Evolutionary conservation across 768 basidiomycete genomes (phyloP).

Genomic region (Mycena chlorophos): DNA sequence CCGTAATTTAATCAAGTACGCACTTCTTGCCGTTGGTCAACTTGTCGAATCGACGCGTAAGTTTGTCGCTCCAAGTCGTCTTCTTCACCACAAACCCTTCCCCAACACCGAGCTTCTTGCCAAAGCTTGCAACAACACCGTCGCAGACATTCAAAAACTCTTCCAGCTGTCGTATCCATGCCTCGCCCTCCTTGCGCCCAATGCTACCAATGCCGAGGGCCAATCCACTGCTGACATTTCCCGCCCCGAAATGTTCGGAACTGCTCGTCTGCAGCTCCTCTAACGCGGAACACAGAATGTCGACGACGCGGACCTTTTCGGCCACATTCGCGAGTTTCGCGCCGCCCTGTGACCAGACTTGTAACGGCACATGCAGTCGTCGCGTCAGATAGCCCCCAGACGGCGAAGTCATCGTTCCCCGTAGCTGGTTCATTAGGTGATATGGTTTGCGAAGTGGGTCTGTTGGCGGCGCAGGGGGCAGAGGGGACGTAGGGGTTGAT

Average conservation of each 20-base stretch:
- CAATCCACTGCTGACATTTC: constrained; percentile 73
- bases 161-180: constrained; percentile 76
- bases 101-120: constrained; percentile 85
- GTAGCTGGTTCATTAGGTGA: constrained; percentile 82
- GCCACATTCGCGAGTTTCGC: constrained; percentile 79
- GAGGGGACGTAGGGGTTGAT: constrained; percentile 74
- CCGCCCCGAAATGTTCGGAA: constrained; percentile 73
- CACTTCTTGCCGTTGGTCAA: constrained; percentile 90
- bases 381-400: constrained; percentile 89
- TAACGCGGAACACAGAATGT: constrained; percentile 73
- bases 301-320: constrained; percentile 85
- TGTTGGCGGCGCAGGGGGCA: constrained; percentile 69
- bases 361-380: constrained; percentile 81
- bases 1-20: constrained; percentile 27
- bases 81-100: constrained; percentile 87
- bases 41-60: constrained; percentile 77
- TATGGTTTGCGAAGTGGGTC: constrained; percentile 84
- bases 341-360: constrained; percentile 90
- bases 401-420: constrained; percentile 73
- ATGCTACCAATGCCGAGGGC: constrained; percentile 75
- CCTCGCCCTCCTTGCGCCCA: constrained; percentile 74
- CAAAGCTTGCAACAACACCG: constrained; percentile 75
- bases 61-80: constrained; percentile 73
- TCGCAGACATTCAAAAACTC: constrained; percentile 81
- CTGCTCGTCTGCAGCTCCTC: constrained; percentile 76